Percentiles rank a stretch among this genome's conserved stretches.
These are phyloP conservation scores for Xenosphaeropsis pyriputrescens DNA, from an alignment of 2,329 filamentous ascomycete genomes.

Conservation along the genomic window DNA sequence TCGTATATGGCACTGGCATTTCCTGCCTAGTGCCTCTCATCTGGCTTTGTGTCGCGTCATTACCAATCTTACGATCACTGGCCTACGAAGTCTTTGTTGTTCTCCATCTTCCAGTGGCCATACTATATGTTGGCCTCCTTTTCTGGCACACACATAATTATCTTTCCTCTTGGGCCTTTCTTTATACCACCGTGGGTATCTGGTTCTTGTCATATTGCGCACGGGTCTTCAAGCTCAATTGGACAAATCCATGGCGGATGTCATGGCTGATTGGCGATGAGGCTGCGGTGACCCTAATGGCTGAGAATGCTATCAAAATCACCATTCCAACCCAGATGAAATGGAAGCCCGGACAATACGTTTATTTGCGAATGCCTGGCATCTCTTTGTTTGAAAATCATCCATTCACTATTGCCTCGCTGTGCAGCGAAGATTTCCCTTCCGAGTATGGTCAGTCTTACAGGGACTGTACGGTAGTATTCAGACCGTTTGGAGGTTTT, in stretches of 20 bases:
- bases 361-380: slow-evolving; percentile 87
- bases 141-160: slow-evolving; percentile 97
- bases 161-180: slow-evolving; percentile 77
- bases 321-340: slow-evolving; percentile 86
- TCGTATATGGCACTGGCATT: slow-evolving; percentile 75
- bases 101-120: slow-evolving; percentile 68
- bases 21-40: slow-evolving; percentile 68
- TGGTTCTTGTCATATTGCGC: slow-evolving; percentile 62
- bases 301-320: slow-evolving; percentile 89
- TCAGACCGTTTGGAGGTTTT: slow-evolving; percentile 83
- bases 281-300: slow-evolving; percentile 75
- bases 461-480: slow-evolving; percentile 79
- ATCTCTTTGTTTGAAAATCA: slow-evolving; percentile 88
- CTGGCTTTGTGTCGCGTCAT: slow-evolving; percentile 74
- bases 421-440: slow-evolving; percentile 86
- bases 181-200: slow-evolving; percentile 68
- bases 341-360: slow-evolving; percentile 89
- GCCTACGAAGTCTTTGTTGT: slow-evolving; percentile 79
- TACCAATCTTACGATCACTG: slow-evolving; percentile 60
- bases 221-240: slow-evolving; percentile 78
- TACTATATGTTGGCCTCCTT: slow-evolving; percentile 68
- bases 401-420: slow-evolving; percentile 85
- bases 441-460: slow-evolving; percentile 83
- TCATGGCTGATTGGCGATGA: slow-evolving; percentile 85
- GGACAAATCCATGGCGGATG: slow-evolving; percentile 64